Percentiles rank a stretch among this genome's conserved stretches.
Evolutionary conservation across 108 stramenopile genomes (phyloP).

Genomic region (Cyclotella distinguenda): DNA sequence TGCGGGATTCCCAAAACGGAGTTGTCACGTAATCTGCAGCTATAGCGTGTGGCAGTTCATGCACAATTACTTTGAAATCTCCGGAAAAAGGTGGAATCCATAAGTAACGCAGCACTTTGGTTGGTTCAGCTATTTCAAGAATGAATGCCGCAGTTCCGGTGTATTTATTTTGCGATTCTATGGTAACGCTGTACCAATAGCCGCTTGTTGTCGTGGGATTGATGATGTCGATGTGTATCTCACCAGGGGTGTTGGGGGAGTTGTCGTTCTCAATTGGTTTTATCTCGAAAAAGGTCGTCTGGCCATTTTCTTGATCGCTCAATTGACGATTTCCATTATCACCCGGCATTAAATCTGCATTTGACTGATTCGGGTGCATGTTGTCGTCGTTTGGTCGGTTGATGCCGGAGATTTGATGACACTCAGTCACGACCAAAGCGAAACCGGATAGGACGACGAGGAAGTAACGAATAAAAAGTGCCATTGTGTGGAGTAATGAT

Average conservation of each 20-base stretch:
- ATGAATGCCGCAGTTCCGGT: constrained; percentile 30
- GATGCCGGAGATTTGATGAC: too few species aligned
- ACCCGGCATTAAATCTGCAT: too few species aligned
- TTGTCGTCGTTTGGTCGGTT: too few species aligned
- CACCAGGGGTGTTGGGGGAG: background rate
- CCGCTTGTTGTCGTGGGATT: background rate
- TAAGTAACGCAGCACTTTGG: constrained; percentile 8
- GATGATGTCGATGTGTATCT: constrained; percentile 3
- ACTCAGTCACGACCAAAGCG: too few species aligned
- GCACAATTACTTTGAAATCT: constrained; percentile 22
- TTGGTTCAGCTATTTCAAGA: background rate
- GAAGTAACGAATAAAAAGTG: too few species aligned
- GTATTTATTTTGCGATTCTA: constrained; percentile 9
- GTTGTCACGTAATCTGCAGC: background rate
- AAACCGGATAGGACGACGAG: too few species aligned
- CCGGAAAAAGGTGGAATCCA: constrained; percentile 28
- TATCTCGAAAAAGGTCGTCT: too few species aligned
- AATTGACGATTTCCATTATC: too few species aligned
- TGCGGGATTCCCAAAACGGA: background rate
- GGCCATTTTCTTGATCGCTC: too few species aligned
- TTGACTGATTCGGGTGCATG: too few species aligned
- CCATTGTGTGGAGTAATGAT: too few species aligned
- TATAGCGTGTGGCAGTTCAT: constrained; percentile 14
- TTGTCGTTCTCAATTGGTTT: too few species aligned
- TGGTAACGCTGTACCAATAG: constrained; percentile 27